Percentiles rank a stretch among this genome's conserved stretches.
Conservation (phyloP, 192 early-diverging fungal genomes). For the Coemansia sp. region DNA sequence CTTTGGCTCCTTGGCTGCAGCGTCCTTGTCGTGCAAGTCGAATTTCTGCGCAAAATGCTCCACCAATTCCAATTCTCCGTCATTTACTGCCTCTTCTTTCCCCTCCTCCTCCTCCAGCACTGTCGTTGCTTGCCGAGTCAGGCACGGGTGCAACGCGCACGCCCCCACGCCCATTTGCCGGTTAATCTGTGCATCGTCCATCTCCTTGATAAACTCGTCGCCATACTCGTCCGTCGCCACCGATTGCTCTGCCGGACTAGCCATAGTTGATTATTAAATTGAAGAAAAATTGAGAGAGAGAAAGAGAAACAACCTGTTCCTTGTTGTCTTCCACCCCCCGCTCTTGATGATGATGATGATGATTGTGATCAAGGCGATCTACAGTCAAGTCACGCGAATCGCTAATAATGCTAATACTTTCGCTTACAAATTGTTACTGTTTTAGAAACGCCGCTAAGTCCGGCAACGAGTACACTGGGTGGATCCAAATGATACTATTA, state of each 20-base stretch:
- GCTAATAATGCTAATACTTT: no score
- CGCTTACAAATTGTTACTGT: no score
- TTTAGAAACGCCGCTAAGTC: no score
- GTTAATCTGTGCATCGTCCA: conserved; percentile 31
- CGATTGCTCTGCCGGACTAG: conserved; percentile 1
- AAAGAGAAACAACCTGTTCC: no score
- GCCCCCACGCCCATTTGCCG: conserved; percentile 36
- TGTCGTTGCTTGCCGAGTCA: conserved; percentile 34
- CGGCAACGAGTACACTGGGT: no score
- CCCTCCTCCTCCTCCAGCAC: background rate
- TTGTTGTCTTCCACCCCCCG: no score
- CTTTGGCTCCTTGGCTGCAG: background rate
- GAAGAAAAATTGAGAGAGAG: no score
- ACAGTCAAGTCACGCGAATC: no score
- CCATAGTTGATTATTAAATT: background rate
- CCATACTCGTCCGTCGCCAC: conserved; percentile 37
- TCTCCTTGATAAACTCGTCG: conserved; percentile 45
- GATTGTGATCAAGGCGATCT: no score
- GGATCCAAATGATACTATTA: no score
- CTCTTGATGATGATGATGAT: no score
- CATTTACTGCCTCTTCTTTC: background rate
- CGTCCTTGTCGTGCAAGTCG: background rate
- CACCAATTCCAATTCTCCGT: conserved; percentile 1
- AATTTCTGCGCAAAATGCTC: conserved; percentile 8
- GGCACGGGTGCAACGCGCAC: conserved; percentile 51